Base-by-base conservation (phyloP, 352 stramenopile species). In the Phytopythium ostracodes region DNA sequence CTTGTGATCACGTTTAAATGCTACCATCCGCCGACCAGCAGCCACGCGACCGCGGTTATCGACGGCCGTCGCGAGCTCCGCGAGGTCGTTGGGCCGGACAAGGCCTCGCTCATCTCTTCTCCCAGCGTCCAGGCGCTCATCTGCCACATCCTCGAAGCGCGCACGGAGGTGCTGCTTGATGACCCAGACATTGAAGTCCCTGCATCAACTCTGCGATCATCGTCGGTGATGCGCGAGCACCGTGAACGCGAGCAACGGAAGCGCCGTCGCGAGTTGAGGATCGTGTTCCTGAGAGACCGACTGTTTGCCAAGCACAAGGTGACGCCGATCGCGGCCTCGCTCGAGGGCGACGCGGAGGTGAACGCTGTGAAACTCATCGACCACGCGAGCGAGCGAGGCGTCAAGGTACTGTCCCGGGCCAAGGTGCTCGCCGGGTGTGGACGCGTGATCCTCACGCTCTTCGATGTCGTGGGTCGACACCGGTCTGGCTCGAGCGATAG, bases 311-410 rank as follows among this genome's bases (percentile, higher is more conserved):
- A 89, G 61, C 73, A 88, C 43, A 92, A 92, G 53, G 68, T 50
- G 4, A 92, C 83, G 0, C 83, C 83, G 38, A 68, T 89, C 20
- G 75, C 77, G 20, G 53, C 68, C 27, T 63, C 31, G 4, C 66
- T 77, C 9, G 51, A 66, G 4, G 51, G 43, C 6, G 83, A 92
- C 47, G 35, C 62, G 0, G 42, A 42, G 12, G 52, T 50, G 0
- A 92, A 92, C 47, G 68, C 62, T 5, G 49, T 43, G 10, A 92
- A 91, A 40, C 65, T 92, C 10, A 91, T 92, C 46, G 77, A 89
- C 40, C 65, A 70, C 18, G 71, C 70, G 31, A 59, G 46, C 0
- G 72, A 78, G 14, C 79, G 83, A 18, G 83, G 83, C 1, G 42
- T 89, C 1, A 92, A 91, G 64, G 61, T 92, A 10, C 42, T 88